Conservation (phyloP, 2,329 filamentous ascomycete species). For the Nemania diffusa region DNA sequence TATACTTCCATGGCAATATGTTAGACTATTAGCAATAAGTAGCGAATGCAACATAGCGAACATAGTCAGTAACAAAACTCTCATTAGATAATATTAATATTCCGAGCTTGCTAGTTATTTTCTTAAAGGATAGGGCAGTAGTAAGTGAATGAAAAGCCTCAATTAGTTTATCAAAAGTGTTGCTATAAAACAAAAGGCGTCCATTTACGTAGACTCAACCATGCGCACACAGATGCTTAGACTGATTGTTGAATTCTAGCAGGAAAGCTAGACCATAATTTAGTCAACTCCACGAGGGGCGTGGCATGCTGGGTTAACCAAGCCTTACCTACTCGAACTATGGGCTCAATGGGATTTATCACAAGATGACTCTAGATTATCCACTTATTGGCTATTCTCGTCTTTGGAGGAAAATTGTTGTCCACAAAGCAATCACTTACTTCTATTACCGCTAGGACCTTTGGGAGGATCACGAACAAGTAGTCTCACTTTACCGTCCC, state of each 20-base stretch:
- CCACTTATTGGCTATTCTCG: constrained; percentile 16
- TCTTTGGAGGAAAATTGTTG: constrained; percentile 6
- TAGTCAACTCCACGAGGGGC: not conserved
- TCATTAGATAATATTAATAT: not conserved
- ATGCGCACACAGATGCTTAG: not conserved
- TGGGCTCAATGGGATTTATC: constrained; percentile 2
- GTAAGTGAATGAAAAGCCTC: not conserved
- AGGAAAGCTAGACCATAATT: not conserved
- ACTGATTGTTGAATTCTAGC: not conserved
- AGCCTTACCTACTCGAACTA: constrained; percentile 8
- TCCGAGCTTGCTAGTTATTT: not conserved
- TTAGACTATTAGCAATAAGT: not conserved
- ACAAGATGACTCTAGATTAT: constrained; percentile 11
- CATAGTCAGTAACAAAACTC: not conserved
- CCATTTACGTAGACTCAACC: not conserved
- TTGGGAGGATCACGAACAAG: constrained; percentile 70
- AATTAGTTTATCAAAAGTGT: not conserved
- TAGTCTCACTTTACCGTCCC: constrained; percentile 72
- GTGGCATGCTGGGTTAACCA: not conserved
- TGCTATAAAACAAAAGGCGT: no score
- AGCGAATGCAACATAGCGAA: not conserved
- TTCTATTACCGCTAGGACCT: constrained; percentile 62
- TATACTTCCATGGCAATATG: no score
- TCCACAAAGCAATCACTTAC: constrained; percentile 48
- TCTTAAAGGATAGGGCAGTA: not conserved